These are phyloP conservation scores for Aaosphaeria arxii DNA, from an alignment of 2,329 filamentous ascomycete species.

Conservation along the genomic window DNA sequence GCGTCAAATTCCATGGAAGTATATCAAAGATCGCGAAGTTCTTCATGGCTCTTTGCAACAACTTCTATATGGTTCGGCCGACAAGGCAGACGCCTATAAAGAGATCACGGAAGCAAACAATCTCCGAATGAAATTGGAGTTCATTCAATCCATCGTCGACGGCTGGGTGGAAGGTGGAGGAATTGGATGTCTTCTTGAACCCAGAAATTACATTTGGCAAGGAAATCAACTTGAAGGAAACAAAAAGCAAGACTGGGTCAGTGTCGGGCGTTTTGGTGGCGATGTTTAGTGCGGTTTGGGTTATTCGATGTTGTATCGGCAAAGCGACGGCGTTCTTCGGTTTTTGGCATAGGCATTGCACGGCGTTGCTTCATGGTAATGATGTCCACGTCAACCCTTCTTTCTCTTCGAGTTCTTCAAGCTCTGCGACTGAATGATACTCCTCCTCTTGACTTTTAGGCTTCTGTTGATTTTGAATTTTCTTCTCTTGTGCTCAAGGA, in stretches of 20 bases:
- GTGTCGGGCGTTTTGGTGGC: constrained; percentile 48
- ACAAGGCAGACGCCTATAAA: constrained; percentile 47
- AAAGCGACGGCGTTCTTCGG: constrained; percentile 16
- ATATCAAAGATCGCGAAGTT: constrained; percentile 67
- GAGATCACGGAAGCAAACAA: constrained; percentile 68
- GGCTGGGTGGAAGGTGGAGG: constrained; percentile 72
- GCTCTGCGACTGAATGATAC: no score
- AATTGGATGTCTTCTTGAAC: constrained; percentile 51
- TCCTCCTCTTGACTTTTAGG: no score
- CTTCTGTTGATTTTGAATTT: no score
- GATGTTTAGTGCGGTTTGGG: constrained; percentile 24
- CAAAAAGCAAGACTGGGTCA: constrained; percentile 47
- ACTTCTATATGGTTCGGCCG: constrained; percentile 60
- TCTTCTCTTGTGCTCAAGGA: no score
- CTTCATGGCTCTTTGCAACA: constrained; percentile 71
- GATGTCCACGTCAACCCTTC: constrained; percentile 8
- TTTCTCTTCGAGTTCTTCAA: constrained; percentile 7
- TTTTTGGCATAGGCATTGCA: constrained; percentile 26
- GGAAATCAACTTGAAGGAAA: constrained; percentile 43
- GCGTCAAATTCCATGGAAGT: constrained; percentile 61
- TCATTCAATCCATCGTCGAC: constrained; percentile 64
- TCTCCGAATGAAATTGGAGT: constrained; percentile 70
- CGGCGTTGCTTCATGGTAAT: constrained; percentile 19
- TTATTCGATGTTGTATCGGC: background rate
- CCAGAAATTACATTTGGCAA: constrained; percentile 41